These are phyloP conservation scores for Strobilomyces confusus DNA, from an alignment of 768 basidiomycete genomes.

Conservation along the genomic window DNA sequence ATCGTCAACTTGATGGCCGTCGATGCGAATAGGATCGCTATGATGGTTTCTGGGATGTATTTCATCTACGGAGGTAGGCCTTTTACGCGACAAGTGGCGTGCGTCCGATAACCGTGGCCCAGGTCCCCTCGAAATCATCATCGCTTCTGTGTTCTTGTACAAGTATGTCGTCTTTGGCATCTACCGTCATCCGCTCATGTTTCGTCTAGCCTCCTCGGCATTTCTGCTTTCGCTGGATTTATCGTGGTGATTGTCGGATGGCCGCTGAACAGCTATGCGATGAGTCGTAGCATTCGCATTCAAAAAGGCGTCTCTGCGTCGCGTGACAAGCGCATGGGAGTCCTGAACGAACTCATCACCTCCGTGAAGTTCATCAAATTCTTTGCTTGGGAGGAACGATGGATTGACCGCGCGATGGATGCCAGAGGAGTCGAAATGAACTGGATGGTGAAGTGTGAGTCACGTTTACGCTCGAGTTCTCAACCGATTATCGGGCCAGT, in stretches of 20 bases:
- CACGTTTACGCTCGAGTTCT: background rate
- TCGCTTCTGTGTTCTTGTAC: constrained; percentile 73
- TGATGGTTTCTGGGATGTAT: constrained; percentile 53
- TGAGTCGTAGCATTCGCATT: constrained; percentile 36
- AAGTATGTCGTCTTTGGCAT: constrained; percentile 39
- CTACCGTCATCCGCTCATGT: constrained; percentile 33
- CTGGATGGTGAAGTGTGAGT: constrained; percentile 69
- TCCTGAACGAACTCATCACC: constrained; percentile 44
- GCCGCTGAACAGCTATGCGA: constrained; percentile 39
- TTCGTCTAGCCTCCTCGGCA: constrained; percentile 50
- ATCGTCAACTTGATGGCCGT: constrained; percentile 88
- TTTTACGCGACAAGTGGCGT: background rate
- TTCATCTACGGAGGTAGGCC: constrained; percentile 61
- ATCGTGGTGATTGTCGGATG: constrained; percentile 36
- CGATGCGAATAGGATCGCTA: constrained; percentile 62
- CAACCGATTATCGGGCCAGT: constrained; percentile 1
- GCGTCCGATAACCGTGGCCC: background rate
- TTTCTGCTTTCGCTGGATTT: constrained; percentile 45
- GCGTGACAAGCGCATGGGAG: constrained; percentile 41
- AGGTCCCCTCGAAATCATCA: constrained; percentile 75
- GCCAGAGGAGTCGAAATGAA: constrained; percentile 66
- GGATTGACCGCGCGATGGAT: constrained; percentile 38
- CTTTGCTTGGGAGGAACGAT: constrained; percentile 41
- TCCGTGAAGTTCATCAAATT: constrained; percentile 41
- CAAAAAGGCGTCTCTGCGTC: constrained; percentile 32